Percentiles rank a stretch among this genome's conserved stretches.
These are phyloP conservation scores for Fusarium domesticum DNA, from an alignment of 2,329 filamentous ascomycete genomes.

Conservation along the genomic window DNA sequence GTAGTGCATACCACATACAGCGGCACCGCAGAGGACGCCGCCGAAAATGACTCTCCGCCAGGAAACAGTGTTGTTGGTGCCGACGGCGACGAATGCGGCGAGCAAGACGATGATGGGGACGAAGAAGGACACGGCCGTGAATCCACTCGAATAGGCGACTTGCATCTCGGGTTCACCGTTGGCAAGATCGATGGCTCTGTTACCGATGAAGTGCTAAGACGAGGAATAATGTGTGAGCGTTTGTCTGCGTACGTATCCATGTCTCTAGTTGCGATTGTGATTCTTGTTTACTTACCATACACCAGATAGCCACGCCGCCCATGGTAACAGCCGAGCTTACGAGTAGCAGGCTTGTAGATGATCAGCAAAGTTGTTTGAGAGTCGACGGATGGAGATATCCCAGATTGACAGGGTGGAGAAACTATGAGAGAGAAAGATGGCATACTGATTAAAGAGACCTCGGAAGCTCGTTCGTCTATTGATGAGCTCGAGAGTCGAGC, in stretches of 20 bases:
- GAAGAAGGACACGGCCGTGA: slow-evolving; percentile 75
- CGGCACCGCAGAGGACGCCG: slow-evolving; percentile 67
- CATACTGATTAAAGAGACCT: slow-evolving; percentile 68
- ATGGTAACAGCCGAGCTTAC: slow-evolving; percentile 64
- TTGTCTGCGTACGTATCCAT: too few relatives aligned
- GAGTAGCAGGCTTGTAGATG: slow-evolving; percentile 54
- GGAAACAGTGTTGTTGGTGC: slow-evolving; percentile 54
- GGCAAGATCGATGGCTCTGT: slow-evolving; percentile 71
- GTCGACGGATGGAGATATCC: too few relatives aligned
- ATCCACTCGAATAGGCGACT: slow-evolving; percentile 68
- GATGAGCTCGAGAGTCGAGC: slow-evolving; percentile 77
- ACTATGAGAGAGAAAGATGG: slow-evolving; percentile 5
- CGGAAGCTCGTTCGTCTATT: slow-evolving; percentile 69
- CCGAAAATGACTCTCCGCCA: slow-evolving; percentile 59
- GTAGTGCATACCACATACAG: slow-evolving; percentile 85
- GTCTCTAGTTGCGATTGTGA: too few relatives aligned
- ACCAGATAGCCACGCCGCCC: slow-evolving; percentile 73
- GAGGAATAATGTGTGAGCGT: too few relatives aligned
- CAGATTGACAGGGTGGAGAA: too few relatives aligned
- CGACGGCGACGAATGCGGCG: slow-evolving; percentile 68
- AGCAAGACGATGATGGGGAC: slow-evolving; percentile 73
- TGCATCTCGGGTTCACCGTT: slow-evolving; percentile 61
- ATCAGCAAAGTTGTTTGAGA: too few relatives aligned
- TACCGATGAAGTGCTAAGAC: slow-evolving; percentile 59
- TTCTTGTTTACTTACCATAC: slow-evolving; percentile 59